Evolutionary conservation across 2,329 filamentous ascomycete species (phyloP), one percentile per base, ranked within the genome.

Genomic region (Westerdykella aurantiaca): DNA sequence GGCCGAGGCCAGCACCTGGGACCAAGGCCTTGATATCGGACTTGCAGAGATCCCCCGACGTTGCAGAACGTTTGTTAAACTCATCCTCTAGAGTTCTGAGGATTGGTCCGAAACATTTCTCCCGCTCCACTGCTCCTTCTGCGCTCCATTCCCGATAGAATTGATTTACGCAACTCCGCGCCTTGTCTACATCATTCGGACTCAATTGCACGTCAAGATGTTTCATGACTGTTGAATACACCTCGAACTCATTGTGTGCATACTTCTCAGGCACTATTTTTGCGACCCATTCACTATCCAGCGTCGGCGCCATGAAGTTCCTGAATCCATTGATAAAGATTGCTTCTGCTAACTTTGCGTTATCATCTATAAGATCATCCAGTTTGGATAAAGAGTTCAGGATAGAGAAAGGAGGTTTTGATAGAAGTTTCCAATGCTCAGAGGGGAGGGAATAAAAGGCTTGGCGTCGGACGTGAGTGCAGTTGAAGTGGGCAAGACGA

Each of bases 131-230:
- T 2, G 71, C 73, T 0, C 91, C 93, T 57, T 86, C 89, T 1
- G 74, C 77, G 18, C 87, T 88, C 93, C 94, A 98, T 66, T 98
- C 93, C 13, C 93, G 83, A 67, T 90, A 97, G 64, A 97, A 87
- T 61, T 98, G 93, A 10, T 91, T 82, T 41, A 98, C 77, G 1
- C 90, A 97, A 58, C 88, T 95, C 49, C 89, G 80, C 2, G 91
- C 90, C 69, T 97, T 98, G 63, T 95, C 88, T 42, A 94, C 73
- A 59, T 97, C 91, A 17, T 74, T 73, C 21, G 81, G 70, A 35
- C 83, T 90, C 12, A 89, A 85, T 25, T 80, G 74, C 4, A 80
- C 82, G 16, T 80, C 75, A 83, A 89, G 90, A 37, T 82, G 75
- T 11, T 75, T 70, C 22, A 80, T 79, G 54, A 83, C 72, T 18